Base-by-base conservation (phyloP, 805 yeast genomes). In the Yarrowia sp. region DNA sequence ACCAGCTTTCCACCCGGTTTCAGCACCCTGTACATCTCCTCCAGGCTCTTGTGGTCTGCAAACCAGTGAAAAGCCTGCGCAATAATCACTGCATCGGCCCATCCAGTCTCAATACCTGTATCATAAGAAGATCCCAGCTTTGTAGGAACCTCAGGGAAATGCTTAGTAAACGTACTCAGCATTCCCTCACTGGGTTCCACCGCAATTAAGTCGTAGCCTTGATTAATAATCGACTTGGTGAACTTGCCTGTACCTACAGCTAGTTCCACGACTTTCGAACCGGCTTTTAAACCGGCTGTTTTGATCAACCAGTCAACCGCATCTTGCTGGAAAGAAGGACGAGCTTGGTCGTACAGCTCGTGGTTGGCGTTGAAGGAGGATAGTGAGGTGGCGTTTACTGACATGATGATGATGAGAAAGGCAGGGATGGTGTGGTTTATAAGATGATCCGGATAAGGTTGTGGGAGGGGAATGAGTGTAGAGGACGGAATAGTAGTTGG, bases 31-130 rank as follows among this genome's bases (percentile, higher is more conserved):
- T 74, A 66, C 22, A 86, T 71, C 70, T 86, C 89, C 64, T 74
- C 72, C 38, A 86, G 69, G 0, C 86, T 75, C 8, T 74, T 76
- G 2, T 66, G 50, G 68, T 83, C 85, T n/a, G 84, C 79, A 73
- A 86, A 86, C 89, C 89, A 86, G 68, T 86, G 89, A 71, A 82
- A 86, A 0, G 84, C 89, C 69, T 86, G 89, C 0, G 89, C 88
- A 9, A 82, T 73, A 9, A 84, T 75, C 1, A 86, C 74, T 0
- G 81, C 79, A 71, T 85, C 88, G 18, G 79, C 77, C 0, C 81
- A 73, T 33, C 72, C 67, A 65, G 79, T 83, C 1, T 73, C 75
- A 0, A 80, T 67, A 0, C 87, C 86, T n/a, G 84, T 69, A 1
- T 74, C 67, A 68, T 82, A 82, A 18, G 83, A 78, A 7, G 82